A percentile compares a stretch with the other conserved stretches of the same genome.
Conservation (phyloP, 495 filamentous ascomycete genomes). For the Aspergillus nidulans region DNA sequence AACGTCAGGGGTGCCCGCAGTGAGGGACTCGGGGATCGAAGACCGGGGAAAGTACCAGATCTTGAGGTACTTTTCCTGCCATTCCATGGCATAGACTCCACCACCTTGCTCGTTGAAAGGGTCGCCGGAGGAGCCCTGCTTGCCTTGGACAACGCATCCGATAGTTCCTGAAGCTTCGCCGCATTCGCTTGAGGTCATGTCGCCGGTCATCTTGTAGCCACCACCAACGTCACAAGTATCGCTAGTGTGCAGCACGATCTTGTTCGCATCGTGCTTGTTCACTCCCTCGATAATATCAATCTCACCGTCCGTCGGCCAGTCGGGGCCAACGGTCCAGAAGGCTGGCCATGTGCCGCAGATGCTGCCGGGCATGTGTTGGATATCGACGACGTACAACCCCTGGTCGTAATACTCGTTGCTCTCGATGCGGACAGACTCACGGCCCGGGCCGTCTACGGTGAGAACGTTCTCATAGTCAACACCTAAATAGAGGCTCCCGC, state of each 20-base stretch:
- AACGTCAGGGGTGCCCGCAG: slow-evolving; percentile 54
- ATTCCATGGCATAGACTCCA: slow-evolving; percentile 76
- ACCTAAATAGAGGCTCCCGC: slow-evolving; percentile 48
- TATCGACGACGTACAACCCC: slow-evolving; percentile 69
- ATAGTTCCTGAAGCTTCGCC: slow-evolving; percentile 46
- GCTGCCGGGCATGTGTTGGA: slow-evolving; percentile 69
- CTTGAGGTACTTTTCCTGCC: slow-evolving; percentile 61
- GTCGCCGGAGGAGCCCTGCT: slow-evolving; percentile 57
- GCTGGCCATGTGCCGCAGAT: slow-evolving; percentile 72
- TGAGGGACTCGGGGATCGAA: slow-evolving; percentile 55
- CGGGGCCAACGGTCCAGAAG: slow-evolving; percentile 68
- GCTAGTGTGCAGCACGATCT: slow-evolving; percentile 72
- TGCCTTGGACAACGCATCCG: slow-evolving; percentile 45
- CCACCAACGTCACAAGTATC: slow-evolving; percentile 56
- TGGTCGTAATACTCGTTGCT: slow-evolving; percentile 64
- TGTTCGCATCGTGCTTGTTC: slow-evolving; percentile 59
- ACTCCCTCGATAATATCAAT: slow-evolving; percentile 93
- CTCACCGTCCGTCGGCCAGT: slow-evolving; percentile 79
- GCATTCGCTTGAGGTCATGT: slow-evolving; percentile 50
- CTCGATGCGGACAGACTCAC: slow-evolving; percentile 62
- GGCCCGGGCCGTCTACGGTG: slow-evolving; percentile 44
- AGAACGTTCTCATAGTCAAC: slow-evolving; percentile 43
- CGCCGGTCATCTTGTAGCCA: slow-evolving; percentile 45
- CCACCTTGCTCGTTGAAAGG: slow-evolving; percentile 71
- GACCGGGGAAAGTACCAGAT: slow-evolving; percentile 75